Conservation (phyloP, 768 basidiomycete species). For the Boletus coccyginus region DNA sequence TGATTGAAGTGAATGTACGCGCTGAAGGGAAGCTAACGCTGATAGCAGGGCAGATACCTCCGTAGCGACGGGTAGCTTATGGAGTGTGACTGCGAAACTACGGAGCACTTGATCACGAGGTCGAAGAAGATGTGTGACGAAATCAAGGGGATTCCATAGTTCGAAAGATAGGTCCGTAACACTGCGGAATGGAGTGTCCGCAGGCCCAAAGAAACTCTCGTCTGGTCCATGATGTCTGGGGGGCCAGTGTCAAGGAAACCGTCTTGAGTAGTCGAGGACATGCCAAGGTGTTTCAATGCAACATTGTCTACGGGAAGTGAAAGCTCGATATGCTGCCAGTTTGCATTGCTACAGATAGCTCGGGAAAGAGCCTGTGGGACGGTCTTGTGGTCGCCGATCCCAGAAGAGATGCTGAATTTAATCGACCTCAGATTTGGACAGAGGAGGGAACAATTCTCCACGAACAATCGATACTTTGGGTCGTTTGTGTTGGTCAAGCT, state of each 20-base stretch:
- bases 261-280: too few species aligned
- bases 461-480: background rate
- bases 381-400: too few species aligned
- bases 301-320: too few species aligned
- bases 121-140: background rate
- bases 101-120: background rate
- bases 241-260: too few species aligned
- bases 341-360: background rate
- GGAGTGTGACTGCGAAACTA: background rate
- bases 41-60: background rate
- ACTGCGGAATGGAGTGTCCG: too few species aligned
- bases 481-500: background rate
- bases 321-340: too few species aligned
- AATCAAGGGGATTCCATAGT: background rate
- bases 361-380: background rate
- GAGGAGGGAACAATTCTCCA: background rate
- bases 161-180: background rate
- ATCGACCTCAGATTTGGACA: conserved; percentile 3
- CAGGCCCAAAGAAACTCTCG: too few species aligned
- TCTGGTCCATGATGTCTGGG: too few species aligned
- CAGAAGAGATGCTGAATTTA: background rate
- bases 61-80: background rate
- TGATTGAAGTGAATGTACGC: conserved; percentile 1
- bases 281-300: too few species aligned
- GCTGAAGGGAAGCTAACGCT: background rate